These are phyloP conservation scores for Arthrocladium fulminans DNA, from an alignment of 2,329 filamentous ascomycete species.

Conservation along the genomic window DNA sequence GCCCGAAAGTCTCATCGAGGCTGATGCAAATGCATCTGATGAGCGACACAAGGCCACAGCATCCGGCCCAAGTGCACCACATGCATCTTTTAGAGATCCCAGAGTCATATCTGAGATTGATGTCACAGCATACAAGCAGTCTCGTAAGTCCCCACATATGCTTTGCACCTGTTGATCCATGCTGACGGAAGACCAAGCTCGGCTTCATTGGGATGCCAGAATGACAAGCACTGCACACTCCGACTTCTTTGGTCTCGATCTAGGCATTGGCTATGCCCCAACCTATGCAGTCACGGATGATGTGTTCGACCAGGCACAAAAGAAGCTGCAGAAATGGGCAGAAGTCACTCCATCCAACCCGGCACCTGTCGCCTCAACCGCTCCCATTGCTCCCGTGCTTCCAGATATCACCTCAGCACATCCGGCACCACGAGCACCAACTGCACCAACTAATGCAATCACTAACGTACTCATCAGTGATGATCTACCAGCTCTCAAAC, in stretches of 20 bases:
- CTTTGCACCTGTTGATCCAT: too few species aligned
- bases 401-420: neutral
- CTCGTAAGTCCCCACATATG: too few species aligned
- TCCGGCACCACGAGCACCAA: neutral
- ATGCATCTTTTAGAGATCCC: neutral
- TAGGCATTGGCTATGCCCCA: neutral
- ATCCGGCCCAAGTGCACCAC: neutral
- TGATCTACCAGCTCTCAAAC: neutral
- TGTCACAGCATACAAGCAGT: too few species aligned
- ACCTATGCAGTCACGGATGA: neutral
- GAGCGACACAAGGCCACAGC: neutral
- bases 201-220: neutral
- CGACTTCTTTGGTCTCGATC: conserved; percentile 6
- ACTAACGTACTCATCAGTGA: neutral
- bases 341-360: neutral
- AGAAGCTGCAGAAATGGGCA: conserved; percentile 4
- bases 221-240: conserved; percentile 4
- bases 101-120: too few species aligned
- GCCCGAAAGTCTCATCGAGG: neutral
- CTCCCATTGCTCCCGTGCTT: neutral
- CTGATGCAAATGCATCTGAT: neutral
- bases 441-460: neutral
- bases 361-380: neutral
- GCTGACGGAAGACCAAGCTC: too few species aligned
- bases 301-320: neutral